phyloP scores from a whole-genome alignment of 352 stramenopile species.

The Vaucheria bursata region DNA sequence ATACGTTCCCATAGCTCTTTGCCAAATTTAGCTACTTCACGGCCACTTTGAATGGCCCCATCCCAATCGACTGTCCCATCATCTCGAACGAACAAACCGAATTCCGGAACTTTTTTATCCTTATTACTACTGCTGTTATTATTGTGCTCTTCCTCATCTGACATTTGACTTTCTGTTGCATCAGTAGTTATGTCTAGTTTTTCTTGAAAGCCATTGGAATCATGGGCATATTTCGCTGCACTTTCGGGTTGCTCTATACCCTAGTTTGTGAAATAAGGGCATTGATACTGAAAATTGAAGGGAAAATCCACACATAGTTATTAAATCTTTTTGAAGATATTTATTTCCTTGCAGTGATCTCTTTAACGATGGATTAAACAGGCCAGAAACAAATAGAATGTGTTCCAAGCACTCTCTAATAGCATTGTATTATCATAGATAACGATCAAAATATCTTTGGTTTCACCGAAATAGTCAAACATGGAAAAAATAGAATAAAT shows the following conservation, averaged over 20 bases:
- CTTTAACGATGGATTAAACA: no score
- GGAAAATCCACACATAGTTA: background rate
- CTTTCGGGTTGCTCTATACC: background rate
- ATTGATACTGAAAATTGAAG: background rate
- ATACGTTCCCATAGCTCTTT: conserved; percentile 65
- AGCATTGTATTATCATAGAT: no score
- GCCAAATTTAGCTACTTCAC: conserved; percentile 66
- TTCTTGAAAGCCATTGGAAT: background rate
- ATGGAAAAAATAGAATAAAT: no score
- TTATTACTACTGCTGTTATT: background rate
- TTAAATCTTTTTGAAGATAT: no score
- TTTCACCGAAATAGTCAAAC: no score
- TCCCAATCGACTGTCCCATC: conserved; percentile 75
- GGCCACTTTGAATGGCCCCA: conserved; percentile 66
- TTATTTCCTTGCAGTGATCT: no score
- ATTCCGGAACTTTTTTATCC: conserved; percentile 44
- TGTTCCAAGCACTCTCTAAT: no score
- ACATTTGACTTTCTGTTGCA: background rate
- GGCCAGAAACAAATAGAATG: no score
- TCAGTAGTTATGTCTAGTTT: background rate
- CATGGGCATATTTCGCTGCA: background rate
- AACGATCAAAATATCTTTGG: no score
- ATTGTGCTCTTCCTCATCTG: background rate
- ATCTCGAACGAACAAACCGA: conserved; percentile 63
- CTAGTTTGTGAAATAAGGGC: background rate